Percentiles rank a stretch among this genome's conserved stretches.
These are phyloP conservation scores for Neoboletus magnificus DNA, from an alignment of 768 basidiomycete species.

Conservation along the genomic window DNA sequence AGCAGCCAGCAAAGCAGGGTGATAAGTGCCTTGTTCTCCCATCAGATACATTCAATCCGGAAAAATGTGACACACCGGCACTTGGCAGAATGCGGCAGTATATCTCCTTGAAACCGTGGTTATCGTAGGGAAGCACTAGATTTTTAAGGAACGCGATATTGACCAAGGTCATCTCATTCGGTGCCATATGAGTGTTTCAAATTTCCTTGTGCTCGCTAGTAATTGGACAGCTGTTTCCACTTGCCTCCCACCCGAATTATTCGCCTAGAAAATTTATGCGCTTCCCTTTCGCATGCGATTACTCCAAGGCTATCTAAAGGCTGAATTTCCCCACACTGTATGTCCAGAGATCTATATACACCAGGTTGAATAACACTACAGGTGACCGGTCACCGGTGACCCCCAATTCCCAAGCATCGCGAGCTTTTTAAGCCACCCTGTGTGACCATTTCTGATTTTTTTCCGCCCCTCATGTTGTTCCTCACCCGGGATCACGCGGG, in stretches of 20 bases:
- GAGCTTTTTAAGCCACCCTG: neutral
- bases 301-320: constrained; percentile 13
- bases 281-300: constrained; percentile 10
- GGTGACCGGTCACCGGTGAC: neutral
- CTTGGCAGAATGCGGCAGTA: neutral
- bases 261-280: neutral
- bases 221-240: neutral
- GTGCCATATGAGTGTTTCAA: neutral
- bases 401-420: constrained; percentile 4
- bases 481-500: neutral
- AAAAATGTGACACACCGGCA: neutral
- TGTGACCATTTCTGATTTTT: neutral
- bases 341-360: neutral
- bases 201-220: neutral
- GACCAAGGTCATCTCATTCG: neutral
- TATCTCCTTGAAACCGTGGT: neutral
- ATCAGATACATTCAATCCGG: neutral
- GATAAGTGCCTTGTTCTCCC: neutral
- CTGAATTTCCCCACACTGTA: neutral
- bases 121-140: neutral
- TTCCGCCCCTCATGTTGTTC: neutral
- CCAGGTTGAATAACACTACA: neutral
- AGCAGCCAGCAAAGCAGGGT: neutral
- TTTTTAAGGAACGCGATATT: neutral
- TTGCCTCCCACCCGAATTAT: constrained; percentile 2